These are phyloP conservation scores for Rhizopus delemar DNA, from an alignment of 371 early-diverging fungal genomes.

Conservation along the genomic window DNA sequence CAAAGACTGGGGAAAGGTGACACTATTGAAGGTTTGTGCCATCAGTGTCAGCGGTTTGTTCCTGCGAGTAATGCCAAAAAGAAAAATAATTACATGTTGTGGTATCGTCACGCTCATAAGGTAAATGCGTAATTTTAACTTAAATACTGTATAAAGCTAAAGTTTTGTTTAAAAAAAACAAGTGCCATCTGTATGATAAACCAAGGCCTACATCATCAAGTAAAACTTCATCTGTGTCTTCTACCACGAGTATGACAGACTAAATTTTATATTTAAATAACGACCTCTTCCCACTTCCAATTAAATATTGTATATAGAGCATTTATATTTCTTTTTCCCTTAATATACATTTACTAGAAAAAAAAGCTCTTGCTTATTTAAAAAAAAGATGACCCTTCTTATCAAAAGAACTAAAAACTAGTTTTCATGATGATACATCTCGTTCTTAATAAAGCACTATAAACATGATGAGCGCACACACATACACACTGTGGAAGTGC, in stretches of 20 bases:
- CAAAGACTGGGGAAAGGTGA: slow-evolving; percentile 55
- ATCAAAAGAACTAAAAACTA: no score
- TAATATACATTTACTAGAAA: no score
- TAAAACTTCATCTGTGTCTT: neutral
- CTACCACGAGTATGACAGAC: slow-evolving; percentile 1
- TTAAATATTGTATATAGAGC: no score
- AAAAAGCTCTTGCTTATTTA: no score
- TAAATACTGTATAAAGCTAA: neutral
- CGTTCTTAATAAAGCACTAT: no score
- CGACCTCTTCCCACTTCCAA: no score
- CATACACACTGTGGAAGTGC: no score
- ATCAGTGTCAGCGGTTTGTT: slow-evolving; percentile 78
- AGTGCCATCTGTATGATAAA: slow-evolving; percentile 19
- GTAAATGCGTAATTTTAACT: slow-evolving; percentile 6
- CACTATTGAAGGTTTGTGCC: slow-evolving; percentile 78
- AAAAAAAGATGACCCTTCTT: no score
- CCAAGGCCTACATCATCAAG: slow-evolving; percentile 11
- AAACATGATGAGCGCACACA: no score
- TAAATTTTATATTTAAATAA: neutral
- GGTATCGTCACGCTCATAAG: slow-evolving; percentile 87
- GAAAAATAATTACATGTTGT: slow-evolving; percentile 63
- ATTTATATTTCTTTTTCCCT: no score
- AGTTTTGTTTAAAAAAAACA: no score
- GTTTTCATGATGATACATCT: no score
- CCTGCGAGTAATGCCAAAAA: slow-evolving; percentile 72